phyloP scores from a whole-genome alignment of 257 asterid species.

The Coffea eugenioides region DNA sequence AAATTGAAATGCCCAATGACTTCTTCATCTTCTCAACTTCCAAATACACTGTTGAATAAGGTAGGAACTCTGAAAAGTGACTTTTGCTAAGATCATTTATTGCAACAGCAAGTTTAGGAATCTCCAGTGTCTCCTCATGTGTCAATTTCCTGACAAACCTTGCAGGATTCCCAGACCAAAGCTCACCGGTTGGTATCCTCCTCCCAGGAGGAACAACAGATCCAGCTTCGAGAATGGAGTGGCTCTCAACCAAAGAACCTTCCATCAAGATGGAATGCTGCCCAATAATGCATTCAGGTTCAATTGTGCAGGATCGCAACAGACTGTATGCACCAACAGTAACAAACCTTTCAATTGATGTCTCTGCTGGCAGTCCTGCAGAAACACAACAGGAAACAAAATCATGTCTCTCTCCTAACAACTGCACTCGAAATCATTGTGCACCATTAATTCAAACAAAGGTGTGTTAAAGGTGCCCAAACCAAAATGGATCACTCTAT shows the following conservation, averaged over 20 bases:
- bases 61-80: constrained; percentile 74
- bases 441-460: neutral
- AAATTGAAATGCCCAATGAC: constrained; percentile 70
- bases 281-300: constrained; percentile 95
- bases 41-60: constrained; percentile 85
- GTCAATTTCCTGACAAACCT: constrained; percentile 79
- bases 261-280: constrained; percentile 94
- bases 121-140: constrained; percentile 83
- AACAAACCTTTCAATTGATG: constrained; percentile 75
- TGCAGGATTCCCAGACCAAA: constrained; percentile 98
- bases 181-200: constrained; percentile 92
- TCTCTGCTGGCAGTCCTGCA: constrained; percentile 92
- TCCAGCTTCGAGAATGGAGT: constrained; percentile 93
- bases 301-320: constrained; percentile 83
- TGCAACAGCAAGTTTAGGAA: constrained; percentile 85
- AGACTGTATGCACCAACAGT: constrained; percentile 88
- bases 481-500: neutral
- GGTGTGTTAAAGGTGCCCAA: neutral
- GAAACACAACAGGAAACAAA: constrained; percentile 1
- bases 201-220: constrained; percentile 94
- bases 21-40: constrained; percentile 94
- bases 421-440: neutral
- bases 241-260: constrained; percentile 87
- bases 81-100: constrained; percentile 74
- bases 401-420: constrained; percentile 9